phyloP scores from a whole-genome alignment of 148 eudicot genomes.

The Chenopodium formosanum region DNA sequence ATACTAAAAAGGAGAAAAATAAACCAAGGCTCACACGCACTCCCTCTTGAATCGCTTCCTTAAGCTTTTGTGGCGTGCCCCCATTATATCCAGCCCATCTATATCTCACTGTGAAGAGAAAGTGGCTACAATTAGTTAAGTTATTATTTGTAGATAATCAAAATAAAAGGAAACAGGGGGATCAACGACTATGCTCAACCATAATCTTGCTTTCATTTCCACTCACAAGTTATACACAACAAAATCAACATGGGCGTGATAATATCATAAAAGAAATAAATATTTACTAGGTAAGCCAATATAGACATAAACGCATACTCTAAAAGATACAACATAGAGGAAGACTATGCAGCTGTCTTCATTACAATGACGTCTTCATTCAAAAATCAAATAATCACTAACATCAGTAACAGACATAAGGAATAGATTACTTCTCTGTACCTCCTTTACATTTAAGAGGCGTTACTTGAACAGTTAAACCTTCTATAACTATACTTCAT shows the following conservation, averaged over 20 bases:
- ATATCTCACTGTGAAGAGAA: constrained; percentile 7
- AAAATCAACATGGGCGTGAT: not conserved
- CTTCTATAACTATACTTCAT: too few species aligned
- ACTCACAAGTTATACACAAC: not conserved
- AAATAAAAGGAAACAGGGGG: not conserved
- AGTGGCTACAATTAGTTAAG: not conserved
- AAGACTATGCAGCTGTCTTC: not conserved
- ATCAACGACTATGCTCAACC: not conserved
- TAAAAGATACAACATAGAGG: too few species aligned
- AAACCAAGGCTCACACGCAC: not conserved
- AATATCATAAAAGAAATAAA: too few species aligned
- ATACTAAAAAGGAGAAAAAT: too few species aligned
- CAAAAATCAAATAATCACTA: not conserved
- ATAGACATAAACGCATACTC: not conserved
- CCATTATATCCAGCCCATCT: constrained; percentile 6
- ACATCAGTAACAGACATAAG: not conserved
- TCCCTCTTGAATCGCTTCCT: constrained; percentile 1
- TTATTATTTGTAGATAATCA: not conserved
- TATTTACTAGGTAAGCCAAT: not conserved
- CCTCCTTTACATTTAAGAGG: too few species aligned
- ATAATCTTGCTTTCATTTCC: not conserved
- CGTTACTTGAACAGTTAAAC: too few species aligned
- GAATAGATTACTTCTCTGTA: too few species aligned
- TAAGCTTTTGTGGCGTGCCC: not conserved
- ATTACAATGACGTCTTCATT: too few species aligned